Evolutionary conservation across 345 rosid genomes (phyloP).

Genomic region (Camelina sativa): DNA sequence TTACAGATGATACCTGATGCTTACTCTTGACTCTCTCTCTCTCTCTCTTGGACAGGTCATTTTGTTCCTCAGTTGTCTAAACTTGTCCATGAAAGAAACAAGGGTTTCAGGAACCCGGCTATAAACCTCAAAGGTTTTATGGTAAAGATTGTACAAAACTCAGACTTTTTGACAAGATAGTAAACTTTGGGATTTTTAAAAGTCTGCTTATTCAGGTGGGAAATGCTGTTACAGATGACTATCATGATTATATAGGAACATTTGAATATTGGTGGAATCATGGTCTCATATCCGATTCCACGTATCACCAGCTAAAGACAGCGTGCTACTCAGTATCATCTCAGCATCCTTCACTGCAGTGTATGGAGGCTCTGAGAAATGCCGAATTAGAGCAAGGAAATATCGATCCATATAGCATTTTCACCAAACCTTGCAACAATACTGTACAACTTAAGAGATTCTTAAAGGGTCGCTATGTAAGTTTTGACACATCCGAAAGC

Average conservation of each 20-base stretch:
- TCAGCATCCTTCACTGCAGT: conserved; percentile 68
- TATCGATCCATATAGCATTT: conserved; percentile 88
- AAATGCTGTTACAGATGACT: conserved; percentile 95
- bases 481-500: conserved; percentile 54
- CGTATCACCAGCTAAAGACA: conserved; percentile 58
- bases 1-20: conserved; percentile 6
- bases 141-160: conserved; percentile 47
- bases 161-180: conserved; percentile 29
- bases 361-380: conserved; percentile 60
- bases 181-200: conserved; percentile 7
- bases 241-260: conserved; percentile 78
- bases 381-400: conserved; percentile 80
- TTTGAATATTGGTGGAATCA: conserved; percentile 99
- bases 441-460: conserved; percentile 57
- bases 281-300: conserved; percentile 90
- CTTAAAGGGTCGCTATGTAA: conserved; percentile 76
- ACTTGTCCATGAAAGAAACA: conserved; percentile 70
- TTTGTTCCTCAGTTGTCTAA: conserved; percentile 97
- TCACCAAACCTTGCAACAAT: conserved; percentile 72
- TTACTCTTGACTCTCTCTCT: neutral
- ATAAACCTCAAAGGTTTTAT: conserved; percentile 90
- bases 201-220: conserved; percentile 66
- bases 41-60: conserved; percentile 64
- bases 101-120: conserved; percentile 63
- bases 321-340: conserved; percentile 67